Percentiles rank a stretch among this genome's conserved stretches.
phyloP scores from a whole-genome alignment of 1,139 yeast genomes.

The Yamadazyma conglobata region DNA sequence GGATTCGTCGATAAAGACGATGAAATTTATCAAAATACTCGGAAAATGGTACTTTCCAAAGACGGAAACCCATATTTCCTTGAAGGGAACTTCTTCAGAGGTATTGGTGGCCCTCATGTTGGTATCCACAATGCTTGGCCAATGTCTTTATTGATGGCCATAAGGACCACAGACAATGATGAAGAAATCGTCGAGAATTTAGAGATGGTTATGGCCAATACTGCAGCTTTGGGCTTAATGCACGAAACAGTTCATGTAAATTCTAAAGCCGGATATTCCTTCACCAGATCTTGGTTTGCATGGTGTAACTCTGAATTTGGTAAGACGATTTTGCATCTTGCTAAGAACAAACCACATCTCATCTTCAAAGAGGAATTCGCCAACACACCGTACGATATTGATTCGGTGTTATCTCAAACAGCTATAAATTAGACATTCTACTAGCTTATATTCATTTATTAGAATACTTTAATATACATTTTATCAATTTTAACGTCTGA shows the following conservation, averaged over 20 bases:
- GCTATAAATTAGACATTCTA: background rate
- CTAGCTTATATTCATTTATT: background rate
- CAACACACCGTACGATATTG: slow-evolving; percentile 27
- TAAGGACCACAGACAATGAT: slow-evolving; percentile 72
- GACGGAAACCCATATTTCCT: slow-evolving; percentile 77
- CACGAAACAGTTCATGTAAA: slow-evolving; percentile 80
- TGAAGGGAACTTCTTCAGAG: slow-evolving; percentile 59
- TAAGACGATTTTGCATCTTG: slow-evolving; percentile 72
- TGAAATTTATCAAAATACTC: slow-evolving; percentile 68
- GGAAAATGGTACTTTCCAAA: slow-evolving; percentile 68
- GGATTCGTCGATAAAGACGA: slow-evolving; percentile 58
- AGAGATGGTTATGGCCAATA: slow-evolving; percentile 51
- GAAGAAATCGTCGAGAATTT: slow-evolving; percentile 56
- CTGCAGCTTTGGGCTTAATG: slow-evolving; percentile 76
- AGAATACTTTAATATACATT: slow-evolving; percentile 2
- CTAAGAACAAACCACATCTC: slow-evolving; percentile 69
- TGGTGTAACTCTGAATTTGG: slow-evolving; percentile 96
- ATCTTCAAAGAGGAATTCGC: slow-evolving; percentile 49
- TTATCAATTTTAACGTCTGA: slow-evolving; percentile 25
- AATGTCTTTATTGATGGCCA: slow-evolving; percentile 71
- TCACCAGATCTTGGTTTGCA: slow-evolving; percentile 84
- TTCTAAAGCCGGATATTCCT: slow-evolving; percentile 41
- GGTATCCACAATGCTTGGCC: slow-evolving; percentile 89
- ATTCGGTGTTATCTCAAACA: slow-evolving; percentile 15
- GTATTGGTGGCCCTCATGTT: slow-evolving; percentile 89